Evolutionary conservation across 495 filamentous ascomycete genomes (phyloP), one percentile per base, ranked within the genome.

Genomic region (Talaromyces liani): DNA sequence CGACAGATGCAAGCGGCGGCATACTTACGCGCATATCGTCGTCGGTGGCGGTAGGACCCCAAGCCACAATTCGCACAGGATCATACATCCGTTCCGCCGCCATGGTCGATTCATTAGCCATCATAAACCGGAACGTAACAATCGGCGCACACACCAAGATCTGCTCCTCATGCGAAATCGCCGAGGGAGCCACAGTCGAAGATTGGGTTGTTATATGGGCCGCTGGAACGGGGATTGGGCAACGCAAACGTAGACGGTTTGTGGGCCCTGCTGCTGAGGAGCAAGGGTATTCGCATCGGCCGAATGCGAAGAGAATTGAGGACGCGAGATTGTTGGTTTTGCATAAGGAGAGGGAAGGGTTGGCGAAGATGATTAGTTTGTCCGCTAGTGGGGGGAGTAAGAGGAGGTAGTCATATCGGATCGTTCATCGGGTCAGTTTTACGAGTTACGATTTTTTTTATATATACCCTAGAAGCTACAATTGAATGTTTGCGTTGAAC

Each of bases 161-260:
- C 16, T 78, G 77, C 57, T 72, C 76, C 0, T 65, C 73, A 24
- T 77, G 75, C 56, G 69, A 74, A 61, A 56, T 81, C 31, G 61
- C 70, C 0, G 67, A 67, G 27, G 62, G 67, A 6, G 68, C 67
- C 0, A 47, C 18, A 2, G 70, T 81, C 0, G 56, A 64, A 6
- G 78, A 81, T 36, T 81, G 77, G 76, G 68, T 68, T 62, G 78
- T 81, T 66, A 75, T 80, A 39, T 81, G 71, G 72, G 75, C 82
- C 27, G 64, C 65, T 65, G 34, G 67, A 73, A 70, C 76, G 71
- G 39, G 55, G 69, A 16, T 69, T 60, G 72, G 76, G 34, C 70
- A 77, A 68, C 65, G 75, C 47, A 47, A 53, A 59, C 65, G 74
- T 47, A 68, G 72, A 39, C 66, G 77, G 61, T 66, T 67, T 31